These are phyloP conservation scores for Fusarium illudens DNA, from an alignment of 2,329 filamentous ascomycete genomes.

Conservation along the genomic window DNA sequence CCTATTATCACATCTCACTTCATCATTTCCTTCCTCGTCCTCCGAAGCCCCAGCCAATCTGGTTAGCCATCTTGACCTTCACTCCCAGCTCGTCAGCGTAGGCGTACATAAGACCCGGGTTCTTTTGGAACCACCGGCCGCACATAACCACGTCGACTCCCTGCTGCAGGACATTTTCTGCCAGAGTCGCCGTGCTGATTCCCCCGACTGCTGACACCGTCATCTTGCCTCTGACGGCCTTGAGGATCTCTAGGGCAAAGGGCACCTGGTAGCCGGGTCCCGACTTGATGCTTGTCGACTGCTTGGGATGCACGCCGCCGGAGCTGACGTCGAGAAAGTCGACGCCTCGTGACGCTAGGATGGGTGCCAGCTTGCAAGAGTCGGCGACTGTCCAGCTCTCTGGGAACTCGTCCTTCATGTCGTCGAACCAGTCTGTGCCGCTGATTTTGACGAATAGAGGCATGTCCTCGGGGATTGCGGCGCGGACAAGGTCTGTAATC, in stretches of 20 bases:
- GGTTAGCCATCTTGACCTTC: conserved; percentile 55
- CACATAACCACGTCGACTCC: conserved; percentile 56
- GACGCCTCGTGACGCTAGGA: conserved; percentile 61
- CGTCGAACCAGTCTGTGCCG: not conserved
- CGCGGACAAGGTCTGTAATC: not conserved
- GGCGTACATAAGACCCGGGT: conserved; percentile 59
- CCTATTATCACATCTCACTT: not conserved
- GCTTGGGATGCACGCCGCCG: conserved; percentile 67
- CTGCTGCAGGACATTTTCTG: conserved; percentile 53
- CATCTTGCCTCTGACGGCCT: conserved; percentile 56
- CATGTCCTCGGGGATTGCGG: not conserved
- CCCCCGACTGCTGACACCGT: conserved; percentile 55
- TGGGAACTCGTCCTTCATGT: not conserved
- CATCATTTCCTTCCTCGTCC: conserved; percentile 1
- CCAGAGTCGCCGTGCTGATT: conserved; percentile 45
- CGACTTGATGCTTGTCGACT: conserved; percentile 49
- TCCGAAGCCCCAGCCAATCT: conserved; percentile 38
- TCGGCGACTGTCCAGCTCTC: not conserved
- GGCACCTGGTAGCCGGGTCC: conserved; percentile 72
- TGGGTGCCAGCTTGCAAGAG: not conserved
- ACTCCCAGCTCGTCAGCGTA: conserved; percentile 60
- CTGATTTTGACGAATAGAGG: not conserved
- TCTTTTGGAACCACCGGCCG: conserved; percentile 62
- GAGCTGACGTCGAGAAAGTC: conserved; percentile 75
- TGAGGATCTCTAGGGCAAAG: conserved; percentile 65